A percentile compares a stretch with the other conserved stretches of the same genome.
These are phyloP conservation scores for Hypomontagnella monticulosa DNA, from an alignment of 495 filamentous ascomycete genomes.

Conservation along the genomic window DNA sequence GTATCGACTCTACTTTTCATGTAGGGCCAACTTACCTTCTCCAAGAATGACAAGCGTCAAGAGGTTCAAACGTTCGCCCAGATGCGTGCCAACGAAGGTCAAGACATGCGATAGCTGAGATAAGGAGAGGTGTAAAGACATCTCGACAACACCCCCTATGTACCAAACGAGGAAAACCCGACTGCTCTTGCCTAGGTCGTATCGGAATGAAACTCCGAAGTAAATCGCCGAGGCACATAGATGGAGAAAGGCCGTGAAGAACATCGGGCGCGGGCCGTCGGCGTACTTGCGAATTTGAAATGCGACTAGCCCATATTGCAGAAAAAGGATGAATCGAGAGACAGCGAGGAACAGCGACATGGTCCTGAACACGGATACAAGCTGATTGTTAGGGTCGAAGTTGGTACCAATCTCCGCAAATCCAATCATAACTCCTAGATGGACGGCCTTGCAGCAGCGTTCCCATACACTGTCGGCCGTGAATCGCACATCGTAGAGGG, in stretches of 20 bases:
- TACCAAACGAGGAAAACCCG: conserved; percentile 67
- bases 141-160: conserved; percentile 65
- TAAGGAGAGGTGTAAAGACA: conserved; percentile 61
- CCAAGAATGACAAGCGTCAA: conserved; percentile 76
- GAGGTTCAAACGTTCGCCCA: conserved; percentile 72
- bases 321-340: conserved; percentile 63
- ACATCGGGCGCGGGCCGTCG: conserved; percentile 48
- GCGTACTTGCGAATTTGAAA: conserved; percentile 56
- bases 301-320: conserved; percentile 66
- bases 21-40: conserved; percentile 58
- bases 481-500: conserved; percentile 75
- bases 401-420: conserved; percentile 69
- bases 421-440: conserved; percentile 70
- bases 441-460: conserved; percentile 68
- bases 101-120: conserved; percentile 65
- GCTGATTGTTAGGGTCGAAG: conserved; percentile 57
- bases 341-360: conserved; percentile 65
- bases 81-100: conserved; percentile 71
- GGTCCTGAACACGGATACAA: conserved; percentile 61
- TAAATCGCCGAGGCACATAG: conserved; percentile 56
- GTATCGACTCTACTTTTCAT: background rate
- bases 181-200: conserved; percentile 37
- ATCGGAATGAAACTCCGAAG: conserved; percentile 56
- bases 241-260: conserved; percentile 57
- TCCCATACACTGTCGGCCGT: conserved; percentile 73